Evolutionary conservation across 176 grass and related monocot genomes (phyloP).

Genomic region (Puya raimondii): DNA sequence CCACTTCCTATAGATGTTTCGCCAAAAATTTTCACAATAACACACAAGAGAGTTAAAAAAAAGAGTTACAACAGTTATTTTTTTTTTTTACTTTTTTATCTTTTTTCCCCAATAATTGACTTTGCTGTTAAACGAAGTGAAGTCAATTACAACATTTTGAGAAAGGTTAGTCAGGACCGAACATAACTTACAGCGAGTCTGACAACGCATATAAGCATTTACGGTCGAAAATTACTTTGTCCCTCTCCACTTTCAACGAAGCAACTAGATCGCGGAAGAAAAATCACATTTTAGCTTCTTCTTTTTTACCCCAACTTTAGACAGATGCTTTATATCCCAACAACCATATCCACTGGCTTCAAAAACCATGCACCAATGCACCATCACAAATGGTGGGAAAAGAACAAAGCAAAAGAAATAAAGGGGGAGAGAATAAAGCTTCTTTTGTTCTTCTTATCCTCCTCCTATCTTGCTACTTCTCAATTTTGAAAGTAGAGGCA

Average conservation of each 20-base stretch:
- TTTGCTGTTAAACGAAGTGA: too few relatives aligned
- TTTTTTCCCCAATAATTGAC: too few relatives aligned
- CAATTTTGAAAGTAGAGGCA: constrained; percentile 12
- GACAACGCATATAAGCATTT: too few relatives aligned
- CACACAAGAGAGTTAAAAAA: neutral
- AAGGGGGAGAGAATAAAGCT: constrained; percentile 36
- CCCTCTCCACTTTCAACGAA: too few relatives aligned
- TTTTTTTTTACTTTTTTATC: too few relatives aligned
- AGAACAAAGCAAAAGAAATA: constrained; percentile 53
- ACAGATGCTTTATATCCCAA: constrained; percentile 44
- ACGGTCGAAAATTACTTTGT: too few relatives aligned
- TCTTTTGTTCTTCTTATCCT: constrained; percentile 27
- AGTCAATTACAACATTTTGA: too few relatives aligned
- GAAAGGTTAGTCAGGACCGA: too few relatives aligned
- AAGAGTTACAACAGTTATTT: neutral
- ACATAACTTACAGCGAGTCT: too few relatives aligned
- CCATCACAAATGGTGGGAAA: constrained; percentile 50
- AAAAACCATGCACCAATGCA: constrained; percentile 27
- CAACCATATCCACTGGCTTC: constrained; percentile 30
- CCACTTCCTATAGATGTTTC: too few relatives aligned
- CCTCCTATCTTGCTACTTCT: constrained; percentile 11
- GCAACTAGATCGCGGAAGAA: too few relatives aligned
- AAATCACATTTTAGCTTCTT: neutral
- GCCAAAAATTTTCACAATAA: too few relatives aligned
- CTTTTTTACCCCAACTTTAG: constrained; percentile 28